A percentile compares a stretch with the other conserved stretches of the same genome.
Conservation (phyloP, 2,329 filamentous ascomycete genomes). For the Hansfordia pulvinata region DNA sequence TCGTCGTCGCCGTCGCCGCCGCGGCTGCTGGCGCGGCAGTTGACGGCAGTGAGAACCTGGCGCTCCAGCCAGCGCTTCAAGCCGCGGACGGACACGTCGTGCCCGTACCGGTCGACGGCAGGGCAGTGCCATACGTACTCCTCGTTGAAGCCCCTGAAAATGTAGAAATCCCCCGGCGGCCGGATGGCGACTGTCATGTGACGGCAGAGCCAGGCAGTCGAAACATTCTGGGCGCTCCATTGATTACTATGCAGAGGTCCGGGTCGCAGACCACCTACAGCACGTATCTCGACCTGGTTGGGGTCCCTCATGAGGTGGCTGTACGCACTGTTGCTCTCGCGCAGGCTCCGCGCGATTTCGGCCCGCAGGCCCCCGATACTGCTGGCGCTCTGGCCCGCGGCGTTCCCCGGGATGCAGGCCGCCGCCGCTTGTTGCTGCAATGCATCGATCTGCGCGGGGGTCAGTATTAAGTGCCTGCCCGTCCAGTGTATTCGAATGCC, state of each 20-base stretch:
- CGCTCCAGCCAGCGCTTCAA: conserved; percentile 9
- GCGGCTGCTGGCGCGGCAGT: conserved; percentile 4
- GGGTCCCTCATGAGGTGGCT: conserved; percentile 8
- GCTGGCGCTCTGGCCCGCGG: too few relatives aligned
- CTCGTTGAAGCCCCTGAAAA: conserved; percentile 16
- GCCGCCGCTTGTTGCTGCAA: too few relatives aligned
- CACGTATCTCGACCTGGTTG: conserved; percentile 15
- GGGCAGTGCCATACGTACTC: conserved; percentile 18
- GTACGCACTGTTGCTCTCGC: conserved; percentile 1
- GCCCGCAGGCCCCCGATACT: conserved; percentile 14
- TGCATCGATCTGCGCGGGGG: too few relatives aligned
- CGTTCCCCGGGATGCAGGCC: too few relatives aligned
- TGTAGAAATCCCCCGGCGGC: conserved; percentile 9
- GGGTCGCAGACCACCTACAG: conserved; percentile 15
- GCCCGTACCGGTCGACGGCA: conserved; percentile 5
- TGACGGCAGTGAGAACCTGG: conserved; percentile 5
- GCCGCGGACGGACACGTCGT: conserved; percentile 2
- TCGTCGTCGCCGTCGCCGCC: conserved; percentile 8
- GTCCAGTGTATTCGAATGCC: too few relatives aligned
- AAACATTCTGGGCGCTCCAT: conserved; percentile 16
- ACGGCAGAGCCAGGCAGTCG: conserved; percentile 18
- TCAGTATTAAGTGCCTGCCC: too few relatives aligned
- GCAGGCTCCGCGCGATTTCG: conserved; percentile 10
- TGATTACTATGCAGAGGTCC: conserved; percentile 16
- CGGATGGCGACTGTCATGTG: conserved; percentile 14